Evolutionary conservation across 306 rosid genomes (phyloP), one percentile per base, ranked within the genome.

Genomic region (Castanospermum australe): DNA sequence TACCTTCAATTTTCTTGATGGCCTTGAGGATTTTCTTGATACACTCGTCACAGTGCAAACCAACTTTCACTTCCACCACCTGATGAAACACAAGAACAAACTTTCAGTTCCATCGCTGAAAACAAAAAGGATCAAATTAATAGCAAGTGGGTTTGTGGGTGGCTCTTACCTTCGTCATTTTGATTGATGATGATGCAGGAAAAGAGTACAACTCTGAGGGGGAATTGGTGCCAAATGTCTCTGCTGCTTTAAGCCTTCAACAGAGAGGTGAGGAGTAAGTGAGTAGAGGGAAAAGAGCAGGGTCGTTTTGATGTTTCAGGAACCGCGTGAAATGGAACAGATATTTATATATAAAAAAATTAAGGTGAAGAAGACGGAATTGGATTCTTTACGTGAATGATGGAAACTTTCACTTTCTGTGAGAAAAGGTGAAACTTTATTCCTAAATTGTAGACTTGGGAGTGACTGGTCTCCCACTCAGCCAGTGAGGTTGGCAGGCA

Each of bases 41-140:
- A 67, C 99, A 95, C 9, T 95, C 93, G 0, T 87, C 96, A 60
- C 99, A 91, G 84, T 95, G 97, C 89, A 92, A 85, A 15, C 89
- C 92, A 12, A 95, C 96, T 86, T 87, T 92, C 81, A 95, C 62
- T 75, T 95, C 99, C 89, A 95, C 98, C 79, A 91, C 91, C 96
- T 92, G 45, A 54, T 14, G 11, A 65, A 36, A 78, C 5, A 50
- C 39, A n/a, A 24, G 42, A 44, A 41, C 5, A 54, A 39, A 30
- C 15, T 45, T 30, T 56, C 4, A 57, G 15, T 44, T 24, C 5
- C 30, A 21, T 60, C 25, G 56, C 22, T 9, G 14, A 65, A 36
- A 41, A 13, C 41, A 42, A 63, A 35, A 25, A 14, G 21, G 5
- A 71, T 30, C 3, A 57, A 45, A 17, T n/a, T n/a, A 21, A 64